Evolutionary conservation across 2,329 filamentous ascomycete genomes (phyloP), one percentile per base, ranked within the genome.

Genomic region (Ceratocystis cubensis): DNA sequence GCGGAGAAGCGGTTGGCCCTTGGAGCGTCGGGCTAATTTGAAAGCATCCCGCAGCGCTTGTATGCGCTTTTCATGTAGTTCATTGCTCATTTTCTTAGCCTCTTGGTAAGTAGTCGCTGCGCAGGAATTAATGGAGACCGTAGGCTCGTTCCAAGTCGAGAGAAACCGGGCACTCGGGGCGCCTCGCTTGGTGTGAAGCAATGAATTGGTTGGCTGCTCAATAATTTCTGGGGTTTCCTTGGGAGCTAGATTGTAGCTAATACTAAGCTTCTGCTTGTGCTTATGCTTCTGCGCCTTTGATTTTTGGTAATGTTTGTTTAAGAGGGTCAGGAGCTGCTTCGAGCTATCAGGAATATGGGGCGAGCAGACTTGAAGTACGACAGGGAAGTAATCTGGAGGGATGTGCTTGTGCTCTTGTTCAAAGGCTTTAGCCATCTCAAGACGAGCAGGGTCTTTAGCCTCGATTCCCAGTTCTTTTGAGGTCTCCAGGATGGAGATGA

Each of bases 1-100:
- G 25, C 86, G 83, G 78, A 89, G 91, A 2, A 93, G 77, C 0
- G 81, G 86, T 69, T 91, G 84, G 0, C 89, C 91, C 70, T 82
- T 86, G 25, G 81, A 80, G 17, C 77, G 77, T 44, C 76, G 77
- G 67, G 73, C 76, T 25, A 80, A 75, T 3, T 76, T 73, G 0
- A 75, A 71, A 0, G 80, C 80, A 0, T 77, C 75, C 5, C 72
- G 69, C 65, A 72, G 74, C 8, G 66, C 63, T 13, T 62, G 22
- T 3, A 46, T 22, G 41, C 65, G 65, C 15, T 64, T 46, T 33
- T 63, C 61, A 15, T 64, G 50, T 3, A 67, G 50, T 13, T 64
- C 61, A n/a, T 64, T 50, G 4, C 28, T 37, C 5, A 64, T 17
- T n/a, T 28, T 37, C 7, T n/a, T 41, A n/a, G 61, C 65, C 37